These are phyloP conservation scores for Suhomyces ambrosiae DNA, from an alignment of 1,139 yeast genomes.

Conservation along the genomic window DNA sequence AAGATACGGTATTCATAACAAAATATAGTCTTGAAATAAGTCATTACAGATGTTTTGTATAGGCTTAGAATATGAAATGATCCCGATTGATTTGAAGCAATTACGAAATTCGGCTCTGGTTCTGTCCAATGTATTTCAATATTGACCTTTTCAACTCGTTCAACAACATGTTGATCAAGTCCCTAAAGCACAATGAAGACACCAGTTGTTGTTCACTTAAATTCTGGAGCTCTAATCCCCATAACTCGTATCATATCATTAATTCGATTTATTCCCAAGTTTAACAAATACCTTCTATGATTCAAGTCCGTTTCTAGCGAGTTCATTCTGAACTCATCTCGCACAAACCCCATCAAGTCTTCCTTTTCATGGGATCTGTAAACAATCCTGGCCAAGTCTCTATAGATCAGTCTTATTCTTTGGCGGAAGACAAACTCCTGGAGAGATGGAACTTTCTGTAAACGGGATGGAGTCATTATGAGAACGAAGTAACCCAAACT, in stretches of 20 bases:
- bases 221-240: constrained; percentile 18
- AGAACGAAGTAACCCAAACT: too few species aligned
- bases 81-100: too few species aligned
- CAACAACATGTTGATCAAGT: too few species aligned
- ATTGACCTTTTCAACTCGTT: too few species aligned
- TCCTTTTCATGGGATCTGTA: constrained; percentile 41
- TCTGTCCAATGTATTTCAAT: too few species aligned
- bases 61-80: too few species aligned
- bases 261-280: constrained; percentile 33
- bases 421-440: constrained; percentile 47
- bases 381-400: constrained; percentile 36
- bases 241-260: constrained; percentile 25
- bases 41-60: too few species aligned
- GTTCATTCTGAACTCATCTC: constrained; percentile 38
- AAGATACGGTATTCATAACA: too few species aligned
- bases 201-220: constrained; percentile 10
- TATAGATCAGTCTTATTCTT: constrained; percentile 35
- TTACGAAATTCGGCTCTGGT: too few species aligned
- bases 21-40: too few species aligned
- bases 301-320: constrained; percentile 32
- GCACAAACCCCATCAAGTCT: constrained; percentile 36
- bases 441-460: constrained; percentile 23
- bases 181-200: too few species aligned
- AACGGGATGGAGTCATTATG: too few species aligned
- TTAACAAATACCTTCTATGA: constrained; percentile 43